Evolutionary conservation across 2,329 filamentous ascomycete species (phyloP), one percentile per base, ranked within the genome.

Genomic region (Penicillium glabrum): DNA sequence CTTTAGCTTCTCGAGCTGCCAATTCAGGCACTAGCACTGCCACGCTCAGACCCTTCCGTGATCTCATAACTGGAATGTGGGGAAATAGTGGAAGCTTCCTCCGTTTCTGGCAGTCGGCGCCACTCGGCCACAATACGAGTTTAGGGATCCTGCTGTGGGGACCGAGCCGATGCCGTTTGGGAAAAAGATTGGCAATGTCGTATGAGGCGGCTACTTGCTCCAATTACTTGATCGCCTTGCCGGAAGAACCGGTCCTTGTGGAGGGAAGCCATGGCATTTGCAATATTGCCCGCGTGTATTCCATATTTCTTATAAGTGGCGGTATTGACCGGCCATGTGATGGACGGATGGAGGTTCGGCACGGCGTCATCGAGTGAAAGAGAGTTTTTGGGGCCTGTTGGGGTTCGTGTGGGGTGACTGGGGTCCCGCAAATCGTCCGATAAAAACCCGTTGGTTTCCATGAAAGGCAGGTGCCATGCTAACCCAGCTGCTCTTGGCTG

Each of bases 281-380:
- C 21, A 26, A 16, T n/a, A 19, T 33, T 47, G 29, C 26, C 21
- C 46, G 21, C 21, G 10, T 19, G 21, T 26, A 26, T 31, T 31
- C 21, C 5, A 26, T 24, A n/a, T 5, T 5, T 37, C 13, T 37
- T 13, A 16, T n/a, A n/a, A 6, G 27, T 24, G 13, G 23, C 9
- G 19, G 19, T 31, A 27, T 37, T 35, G 29, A 31, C 10, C 5
- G 31, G 23, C 19, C 33, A 14, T 13, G 5, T 24, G 2, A 23
- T 23, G 19, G 19, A 35, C 33, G 13, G 21, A 39, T 21, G 47
- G 47, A 50, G 16, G n/a, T 37, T 41, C 37, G 52, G 56, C 11
- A 53, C 52, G 48, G 49, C 52, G 62, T 65, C 63, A 64, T 65
- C 41, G 58, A 61, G 46, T 60, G 24, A n/a, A 24, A 46, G 27